A percentile compares a stretch with the other conserved stretches of the same genome.
These are phyloP conservation scores for Orbilia ellipsospora DNA, from an alignment of 2,329 filamentous ascomycete species.

Conservation along the genomic window DNA sequence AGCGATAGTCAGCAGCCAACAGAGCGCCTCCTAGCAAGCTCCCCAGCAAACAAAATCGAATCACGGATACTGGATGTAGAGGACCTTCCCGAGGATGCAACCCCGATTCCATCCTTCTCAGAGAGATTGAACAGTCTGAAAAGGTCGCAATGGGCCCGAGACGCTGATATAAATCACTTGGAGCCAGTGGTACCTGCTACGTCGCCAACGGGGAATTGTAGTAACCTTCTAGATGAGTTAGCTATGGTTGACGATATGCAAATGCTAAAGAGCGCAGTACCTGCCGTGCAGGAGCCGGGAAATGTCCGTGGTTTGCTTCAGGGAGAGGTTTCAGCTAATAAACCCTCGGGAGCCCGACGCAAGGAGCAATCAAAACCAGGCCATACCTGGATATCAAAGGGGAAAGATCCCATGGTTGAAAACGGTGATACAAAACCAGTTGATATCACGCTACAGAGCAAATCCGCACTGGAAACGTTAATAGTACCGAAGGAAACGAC, in stretches of 20 bases:
- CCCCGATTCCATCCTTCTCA: neutral
- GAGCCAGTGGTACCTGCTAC: conserved; percentile 9
- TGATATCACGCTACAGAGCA: neutral
- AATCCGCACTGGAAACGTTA: neutral
- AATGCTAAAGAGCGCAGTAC: neutral
- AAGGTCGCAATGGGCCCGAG: neutral
- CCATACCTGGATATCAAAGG: neutral
- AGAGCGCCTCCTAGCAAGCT: conserved; percentile 2
- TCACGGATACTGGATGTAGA: neutral
- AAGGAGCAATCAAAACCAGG: neutral
- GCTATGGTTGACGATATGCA: neutral
- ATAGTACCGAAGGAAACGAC: neutral
- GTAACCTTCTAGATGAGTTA: neutral
- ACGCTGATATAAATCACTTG: neutral
- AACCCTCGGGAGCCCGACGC: neutral
- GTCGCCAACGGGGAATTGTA: neutral
- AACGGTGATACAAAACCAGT: neutral
- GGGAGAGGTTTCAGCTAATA: too few relatives aligned
- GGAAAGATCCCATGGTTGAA: neutral
- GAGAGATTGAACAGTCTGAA: neutral
- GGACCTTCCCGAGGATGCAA: neutral
- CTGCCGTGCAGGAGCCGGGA: neutral
- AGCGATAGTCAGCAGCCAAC: conserved; percentile 36
- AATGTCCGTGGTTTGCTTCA: neutral
- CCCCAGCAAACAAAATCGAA: neutral